phyloP scores from a whole-genome alignment of 768 basidiomycete genomes.

The Boletus tylopilopsis region DNA sequence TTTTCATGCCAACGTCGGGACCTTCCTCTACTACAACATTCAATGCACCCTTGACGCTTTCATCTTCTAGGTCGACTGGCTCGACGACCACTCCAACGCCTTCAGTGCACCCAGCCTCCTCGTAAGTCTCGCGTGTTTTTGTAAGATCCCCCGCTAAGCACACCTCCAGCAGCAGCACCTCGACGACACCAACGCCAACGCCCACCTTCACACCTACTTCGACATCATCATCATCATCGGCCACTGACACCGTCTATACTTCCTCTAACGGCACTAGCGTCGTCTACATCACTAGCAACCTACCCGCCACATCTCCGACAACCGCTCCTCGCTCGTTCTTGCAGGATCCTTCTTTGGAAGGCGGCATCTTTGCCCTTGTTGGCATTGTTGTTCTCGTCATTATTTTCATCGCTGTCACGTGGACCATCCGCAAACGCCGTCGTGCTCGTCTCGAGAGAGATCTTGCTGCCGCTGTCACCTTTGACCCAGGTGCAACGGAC shows the following conservation, averaged over 20 bases:
- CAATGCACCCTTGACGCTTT: slow-evolving; percentile 18
- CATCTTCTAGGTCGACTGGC: slow-evolving; percentile 26
- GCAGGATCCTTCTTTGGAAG: slow-evolving; percentile 61
- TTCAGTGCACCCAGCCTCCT: neutral
- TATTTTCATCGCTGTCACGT: slow-evolving; percentile 42
- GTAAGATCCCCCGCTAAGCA: neutral
- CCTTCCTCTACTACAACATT: slow-evolving; percentile 13
- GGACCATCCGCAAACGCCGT: slow-evolving; percentile 46
- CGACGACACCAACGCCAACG: slow-evolving; percentile 1
- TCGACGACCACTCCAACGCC: slow-evolving; percentile 17
- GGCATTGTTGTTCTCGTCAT: slow-evolving; percentile 47
- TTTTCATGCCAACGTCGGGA: slow-evolving; percentile 14
- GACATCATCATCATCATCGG: slow-evolving; percentile 11
- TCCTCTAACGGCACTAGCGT: slow-evolving; percentile 24
- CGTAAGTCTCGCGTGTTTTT: slow-evolving; percentile 17
- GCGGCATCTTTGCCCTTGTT: slow-evolving; percentile 51
- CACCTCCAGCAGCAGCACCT: slow-evolving; percentile 12
- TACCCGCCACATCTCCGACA: slow-evolving; percentile 25
- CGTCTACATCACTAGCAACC: slow-evolving; percentile 31
- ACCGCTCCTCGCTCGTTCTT: slow-evolving; percentile 44
- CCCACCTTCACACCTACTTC: slow-evolving; percentile 4
- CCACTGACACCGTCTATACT: slow-evolving; percentile 14
- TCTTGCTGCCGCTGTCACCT: slow-evolving; percentile 45
- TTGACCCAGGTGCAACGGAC: slow-evolving; percentile 40
- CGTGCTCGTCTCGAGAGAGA: slow-evolving; percentile 36